Percentiles rank a stretch among this genome's conserved stretches.
phyloP scores from a whole-genome alignment of 2,329 filamentous ascomycete species.

The Aspergillus pseudonomiae region DNA sequence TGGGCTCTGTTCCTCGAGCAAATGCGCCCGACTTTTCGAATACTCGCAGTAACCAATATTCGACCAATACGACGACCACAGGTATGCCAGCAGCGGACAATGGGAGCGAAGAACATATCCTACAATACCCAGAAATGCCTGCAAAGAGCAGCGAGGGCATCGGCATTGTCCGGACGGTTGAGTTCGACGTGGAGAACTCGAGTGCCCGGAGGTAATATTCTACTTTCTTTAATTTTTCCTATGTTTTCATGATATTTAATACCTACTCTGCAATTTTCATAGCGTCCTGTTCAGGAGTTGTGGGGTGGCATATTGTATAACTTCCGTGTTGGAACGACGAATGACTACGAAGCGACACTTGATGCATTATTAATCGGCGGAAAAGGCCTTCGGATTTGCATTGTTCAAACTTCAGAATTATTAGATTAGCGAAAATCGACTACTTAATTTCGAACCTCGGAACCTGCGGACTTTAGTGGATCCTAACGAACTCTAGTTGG shows the following conservation, averaged over 20 bases:
- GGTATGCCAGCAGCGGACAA: conserved; percentile 14
- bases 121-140: conserved; percentile 8
- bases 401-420: neutral
- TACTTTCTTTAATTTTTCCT: neutral
- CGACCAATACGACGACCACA: conserved; percentile 21
- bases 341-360: neutral
- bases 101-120: conserved; percentile 30
- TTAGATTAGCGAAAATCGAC: neutral
- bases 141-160: conserved; percentile 4
- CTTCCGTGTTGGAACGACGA: neutral
- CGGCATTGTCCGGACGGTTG: conserved; percentile 31
- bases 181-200: conserved; percentile 30
- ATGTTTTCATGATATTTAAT: neutral
- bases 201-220: neutral
- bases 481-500: neutral
- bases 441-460: neutral
- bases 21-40: conserved; percentile 23
- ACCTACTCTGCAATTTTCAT: neutral
- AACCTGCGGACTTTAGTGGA: neutral
- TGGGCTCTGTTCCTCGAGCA: conserved; percentile 27
- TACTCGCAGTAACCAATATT: conserved; percentile 21
- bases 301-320: neutral
- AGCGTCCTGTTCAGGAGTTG: neutral
- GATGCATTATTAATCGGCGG: neutral
- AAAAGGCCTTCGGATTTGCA: neutral